Evolutionary conservation across 345 rosid genomes (phyloP), one percentile per base, ranked within the genome.

Genomic region (Kandelia obovata): DNA sequence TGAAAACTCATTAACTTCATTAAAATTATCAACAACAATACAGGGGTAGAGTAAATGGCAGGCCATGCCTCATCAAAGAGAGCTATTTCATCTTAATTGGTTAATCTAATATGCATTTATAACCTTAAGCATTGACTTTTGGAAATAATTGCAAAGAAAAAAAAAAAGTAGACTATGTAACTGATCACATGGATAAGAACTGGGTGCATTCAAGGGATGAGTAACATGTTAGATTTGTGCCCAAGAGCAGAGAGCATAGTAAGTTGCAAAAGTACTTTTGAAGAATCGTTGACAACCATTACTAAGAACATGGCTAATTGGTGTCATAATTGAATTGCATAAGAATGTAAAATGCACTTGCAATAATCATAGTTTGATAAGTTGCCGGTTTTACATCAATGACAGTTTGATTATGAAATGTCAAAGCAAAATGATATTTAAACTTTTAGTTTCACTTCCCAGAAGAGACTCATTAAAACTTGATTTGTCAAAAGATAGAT

Each of bases 1-100:
- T 53, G 28, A 76, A 62, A 61, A 62, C n/a, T 31, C 9, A 53
- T 8, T 58, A 37, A 43, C 32, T 47, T 8, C 26, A 52, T n/a
- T 35, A 2, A 32, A 49, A 60, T 11, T 13, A 3, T 30, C 19
- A 31, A 16, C 39, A 68, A 68, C 39, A 68, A 68, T 25, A 26
- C 4, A 27, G 21, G 34, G 16, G 20, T 32, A 34, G 11, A 55
- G 11, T 21, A 1, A 53, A 56, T 57, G 53, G 25, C 1, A 15
- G 31, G 56, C 39, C 23, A 47, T 51, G 43, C 6, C 5, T 20
- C 27, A 23, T 20, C 34, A 20, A 9, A 51, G 32, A 30, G 10
- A 27, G 13, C 34, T 49, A 23, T 26, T 53, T 9, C 58, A 55
- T 55, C 27, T 55, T 23, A 55, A 7, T 9, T 23, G 58, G 47